Percentiles rank a stretch among this genome's conserved stretches.
Evolutionary conservation across 2,329 filamentous ascomycete genomes (phyloP).

Genomic region (Neofusicoccum ribis): DNA sequence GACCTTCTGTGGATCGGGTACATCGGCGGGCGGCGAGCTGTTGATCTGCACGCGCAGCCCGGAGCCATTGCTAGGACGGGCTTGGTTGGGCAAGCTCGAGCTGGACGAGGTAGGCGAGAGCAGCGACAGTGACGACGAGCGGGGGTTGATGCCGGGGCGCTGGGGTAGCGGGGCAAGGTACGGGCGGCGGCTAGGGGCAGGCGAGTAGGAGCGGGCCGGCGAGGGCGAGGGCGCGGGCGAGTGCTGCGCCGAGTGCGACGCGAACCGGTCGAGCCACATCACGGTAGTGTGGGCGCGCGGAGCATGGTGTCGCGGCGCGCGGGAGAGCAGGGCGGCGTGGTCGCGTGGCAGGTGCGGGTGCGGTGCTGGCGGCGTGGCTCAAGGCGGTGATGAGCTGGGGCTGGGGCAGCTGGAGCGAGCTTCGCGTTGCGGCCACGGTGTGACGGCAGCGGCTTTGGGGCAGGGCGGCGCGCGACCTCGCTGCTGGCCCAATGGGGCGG

Average conservation of each 20-base stretch:
- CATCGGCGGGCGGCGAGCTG: constrained; percentile 53
- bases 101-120: constrained; percentile 73
- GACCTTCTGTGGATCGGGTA: constrained; percentile 70
- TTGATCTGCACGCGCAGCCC: constrained; percentile 61
- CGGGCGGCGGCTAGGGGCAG: constrained; percentile 68
- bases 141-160: constrained; percentile 66
- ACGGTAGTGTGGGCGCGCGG: constrained; percentile 23
- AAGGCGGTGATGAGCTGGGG: not conserved
- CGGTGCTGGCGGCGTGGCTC: constrained; percentile 1
- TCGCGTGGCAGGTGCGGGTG: not conserved
- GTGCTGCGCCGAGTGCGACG: constrained; percentile 64
- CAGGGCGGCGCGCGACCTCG: no score
- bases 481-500: constrained; percentile 4
- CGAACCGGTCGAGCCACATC: constrained; percentile 92
- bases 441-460: not conserved
- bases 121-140: constrained; percentile 78
- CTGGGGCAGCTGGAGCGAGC: not conserved
- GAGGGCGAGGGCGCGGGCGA: constrained; percentile 42
- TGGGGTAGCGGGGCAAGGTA: constrained; percentile 66
- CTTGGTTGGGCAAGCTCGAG: constrained; percentile 68
- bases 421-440: not conserved
- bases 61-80: constrained; percentile 67
- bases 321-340: not conserved
- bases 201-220: constrained; percentile 69
- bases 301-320: constrained; percentile 8